A percentile compares a stretch with the other conserved stretches of the same genome.
Conservation (phyloP, 208 protist species). For the Phytomonas serpens region DNA sequence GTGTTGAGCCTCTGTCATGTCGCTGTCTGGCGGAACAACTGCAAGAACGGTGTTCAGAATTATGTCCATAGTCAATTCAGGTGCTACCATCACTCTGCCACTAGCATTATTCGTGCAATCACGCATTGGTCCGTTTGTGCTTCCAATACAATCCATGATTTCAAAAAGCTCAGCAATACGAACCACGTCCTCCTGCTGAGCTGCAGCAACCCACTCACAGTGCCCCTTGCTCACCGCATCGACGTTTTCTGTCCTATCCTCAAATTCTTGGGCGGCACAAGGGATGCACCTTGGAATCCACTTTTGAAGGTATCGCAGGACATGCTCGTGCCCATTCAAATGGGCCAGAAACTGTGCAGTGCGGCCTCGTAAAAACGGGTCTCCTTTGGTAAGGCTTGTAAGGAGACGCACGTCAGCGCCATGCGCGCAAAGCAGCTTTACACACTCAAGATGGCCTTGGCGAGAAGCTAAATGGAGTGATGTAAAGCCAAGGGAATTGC, state of each 20-base stretch:
- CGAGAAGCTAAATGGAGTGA: constrained; percentile 37
- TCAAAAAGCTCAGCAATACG: constrained; percentile 34
- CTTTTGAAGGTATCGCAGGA: constrained; percentile 10
- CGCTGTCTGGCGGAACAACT: constrained; percentile 13
- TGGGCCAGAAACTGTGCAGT: constrained; percentile 46
- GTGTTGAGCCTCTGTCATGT: constrained; percentile 19
- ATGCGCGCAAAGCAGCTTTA: constrained; percentile 19
- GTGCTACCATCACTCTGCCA: constrained; percentile 1
- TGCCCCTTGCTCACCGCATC: constrained; percentile 10
- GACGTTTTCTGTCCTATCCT: constrained; percentile 7
- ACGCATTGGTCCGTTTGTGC: constrained; percentile 3
- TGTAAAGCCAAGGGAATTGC: constrained; percentile 28
- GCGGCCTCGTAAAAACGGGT: constrained; percentile 15
- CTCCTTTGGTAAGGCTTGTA: constrained; percentile 6
- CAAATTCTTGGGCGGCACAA: constrained; percentile 7
- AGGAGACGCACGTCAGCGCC: constrained; percentile 20
- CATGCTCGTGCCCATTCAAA: constrained; percentile 20
- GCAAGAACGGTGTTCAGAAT: constrained; percentile 20
- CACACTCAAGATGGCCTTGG: constrained; percentile 28
- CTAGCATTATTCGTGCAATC: background rate
- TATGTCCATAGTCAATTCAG: constrained; percentile 12
- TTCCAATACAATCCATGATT: constrained; percentile 21
- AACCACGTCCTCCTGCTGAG: constrained; percentile 12
- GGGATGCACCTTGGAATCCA: background rate
- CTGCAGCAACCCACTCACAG: background rate